Evolutionary conservation across 805 yeast genomes (phyloP).

Genomic region (Ogataea pilisensis): DNA sequence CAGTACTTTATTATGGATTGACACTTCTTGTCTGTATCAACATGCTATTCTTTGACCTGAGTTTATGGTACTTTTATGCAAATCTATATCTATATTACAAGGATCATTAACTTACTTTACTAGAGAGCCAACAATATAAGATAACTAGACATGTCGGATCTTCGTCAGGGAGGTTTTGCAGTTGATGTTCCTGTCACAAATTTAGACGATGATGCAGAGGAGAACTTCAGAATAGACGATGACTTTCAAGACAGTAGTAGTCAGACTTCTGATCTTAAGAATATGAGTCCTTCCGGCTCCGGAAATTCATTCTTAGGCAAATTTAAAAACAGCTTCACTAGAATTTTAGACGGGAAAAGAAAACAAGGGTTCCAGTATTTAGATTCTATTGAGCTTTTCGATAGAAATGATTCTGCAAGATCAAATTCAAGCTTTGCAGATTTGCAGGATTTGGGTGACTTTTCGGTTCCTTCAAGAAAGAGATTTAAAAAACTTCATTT

Average conservation of each 20-base stretch:
- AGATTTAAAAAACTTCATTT: slow-evolving; percentile 8
- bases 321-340: slow-evolving; percentile 6
- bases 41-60: too few relatives aligned
- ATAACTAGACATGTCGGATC: slow-evolving; percentile 2
- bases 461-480: slow-evolving; percentile 1
- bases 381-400: slow-evolving; percentile 28
- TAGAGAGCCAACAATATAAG: too few relatives aligned
- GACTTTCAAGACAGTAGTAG: slow-evolving; percentile 15
- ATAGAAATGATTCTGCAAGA: slow-evolving; percentile 15
- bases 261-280: slow-evolving; percentile 8
- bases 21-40: too few relatives aligned
- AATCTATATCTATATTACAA: too few relatives aligned
- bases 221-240: slow-evolving; percentile 4
- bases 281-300: not conserved
- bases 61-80: too few relatives aligned
- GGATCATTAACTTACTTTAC: too few relatives aligned
- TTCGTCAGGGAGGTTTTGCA: slow-evolving; percentile 14
- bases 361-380: slow-evolving; percentile 13
- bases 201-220: slow-evolving; percentile 5
- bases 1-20: too few relatives aligned
- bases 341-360: slow-evolving; percentile 3
- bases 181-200: slow-evolving; percentile 45
- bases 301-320: slow-evolving; percentile 5
- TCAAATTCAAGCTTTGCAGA: slow-evolving; percentile 23
- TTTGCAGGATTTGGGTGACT: slow-evolving; percentile 9